Evolutionary conservation across 2,329 filamentous ascomycete genomes (phyloP).

Genomic region (Remersonia thermophila): DNA sequence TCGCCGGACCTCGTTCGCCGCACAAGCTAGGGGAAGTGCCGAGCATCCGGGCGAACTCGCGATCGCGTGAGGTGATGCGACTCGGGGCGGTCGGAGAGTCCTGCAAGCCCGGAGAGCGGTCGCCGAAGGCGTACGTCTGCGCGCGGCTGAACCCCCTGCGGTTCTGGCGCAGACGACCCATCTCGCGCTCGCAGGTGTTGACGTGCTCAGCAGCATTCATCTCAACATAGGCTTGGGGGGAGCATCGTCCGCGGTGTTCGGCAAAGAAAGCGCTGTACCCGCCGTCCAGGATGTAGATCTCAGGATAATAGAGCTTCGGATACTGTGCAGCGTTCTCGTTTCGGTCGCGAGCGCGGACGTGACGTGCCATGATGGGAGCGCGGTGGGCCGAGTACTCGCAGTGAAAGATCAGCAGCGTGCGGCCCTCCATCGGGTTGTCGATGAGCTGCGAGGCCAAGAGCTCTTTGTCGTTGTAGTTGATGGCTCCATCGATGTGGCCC

Average conservation of each 20-base stretch:
- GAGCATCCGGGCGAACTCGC: constrained; percentile 21
- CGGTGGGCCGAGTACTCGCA: constrained; percentile 98
- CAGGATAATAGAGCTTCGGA: constrained; percentile 82
- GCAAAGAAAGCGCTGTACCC: constrained; percentile 91
- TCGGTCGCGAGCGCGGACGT: constrained; percentile 81
- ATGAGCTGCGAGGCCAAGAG: constrained; percentile 71
- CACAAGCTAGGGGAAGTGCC: constrained; percentile 31
- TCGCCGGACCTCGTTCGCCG: constrained; percentile 39
- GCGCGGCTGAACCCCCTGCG: constrained; percentile 76
- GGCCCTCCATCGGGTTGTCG: constrained; percentile 49
- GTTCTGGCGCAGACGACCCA: constrained; percentile 79
- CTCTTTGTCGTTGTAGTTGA: constrained; percentile 98
- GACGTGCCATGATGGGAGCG: constrained; percentile 90
- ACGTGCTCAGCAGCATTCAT: constrained; percentile 92
- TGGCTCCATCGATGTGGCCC: constrained; percentile 82
- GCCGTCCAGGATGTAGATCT: constrained; percentile 93
- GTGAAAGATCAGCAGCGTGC: constrained; percentile 81
- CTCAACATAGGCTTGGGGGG: constrained; percentile 89
- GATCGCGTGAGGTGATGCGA: constrained; percentile 20
- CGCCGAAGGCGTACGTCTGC: constrained; percentile 90
- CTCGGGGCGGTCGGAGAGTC: constrained; percentile 48
- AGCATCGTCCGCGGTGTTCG: constrained; percentile 68
- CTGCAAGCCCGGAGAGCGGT: constrained; percentile 45
- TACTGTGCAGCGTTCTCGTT: constrained; percentile 75
- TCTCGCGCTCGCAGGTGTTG: constrained; percentile 83